Base-by-base conservation (phyloP, 495 filamentous ascomycete genomes). In the Penicillium taxi region DNA sequence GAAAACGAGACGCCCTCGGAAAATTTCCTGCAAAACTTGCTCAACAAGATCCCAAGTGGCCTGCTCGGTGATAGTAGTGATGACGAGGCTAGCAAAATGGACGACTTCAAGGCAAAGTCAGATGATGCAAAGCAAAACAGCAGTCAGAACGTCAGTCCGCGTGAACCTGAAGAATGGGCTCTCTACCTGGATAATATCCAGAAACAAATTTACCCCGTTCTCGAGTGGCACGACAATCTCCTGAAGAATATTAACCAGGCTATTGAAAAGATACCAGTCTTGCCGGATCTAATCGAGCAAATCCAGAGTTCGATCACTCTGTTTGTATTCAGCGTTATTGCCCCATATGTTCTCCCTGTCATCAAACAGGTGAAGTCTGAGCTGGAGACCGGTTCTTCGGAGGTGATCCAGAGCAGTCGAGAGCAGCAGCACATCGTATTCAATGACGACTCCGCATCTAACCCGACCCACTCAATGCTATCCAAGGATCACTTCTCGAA, bases 391-490 rank as follows among this genome's bases (percentile, higher is more conserved):
- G 87, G 87, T 6, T 83, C 84, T n/a, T 74, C 73, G 1, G 87
- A 93, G 54, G 78, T 95, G 43, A 94, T 95, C 39, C 71, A 82
- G 42, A 81, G 74, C 56, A 84, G 81, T 53, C 72, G 78, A 52
- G 74, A 82, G 26, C 77, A 87, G 56, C 88, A 95, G 57, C 76
- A 80, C 44, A 73, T 86, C 35, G 86, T 95, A 18, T 95, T 93
- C 59, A 50, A 81, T n/a, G 79, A 95, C 45, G 79, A 89, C 44
- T 28, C 65, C 24, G 81, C 58, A 32, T 74, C 75, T 14, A 80
- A 95, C 52, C 88, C 88, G 6, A 95, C 88, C 7, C 88, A 95
- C 57, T 88, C 82, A n/a, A 95, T 94, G 88, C 73, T 95, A 13
- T 84, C 84, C 27, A 95, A 95, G 67, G 88, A 94, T 48, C 87